phyloP scores from a whole-genome alignment of 2,329 filamentous ascomycete genomes.

The Elsinoe batatas region DNA sequence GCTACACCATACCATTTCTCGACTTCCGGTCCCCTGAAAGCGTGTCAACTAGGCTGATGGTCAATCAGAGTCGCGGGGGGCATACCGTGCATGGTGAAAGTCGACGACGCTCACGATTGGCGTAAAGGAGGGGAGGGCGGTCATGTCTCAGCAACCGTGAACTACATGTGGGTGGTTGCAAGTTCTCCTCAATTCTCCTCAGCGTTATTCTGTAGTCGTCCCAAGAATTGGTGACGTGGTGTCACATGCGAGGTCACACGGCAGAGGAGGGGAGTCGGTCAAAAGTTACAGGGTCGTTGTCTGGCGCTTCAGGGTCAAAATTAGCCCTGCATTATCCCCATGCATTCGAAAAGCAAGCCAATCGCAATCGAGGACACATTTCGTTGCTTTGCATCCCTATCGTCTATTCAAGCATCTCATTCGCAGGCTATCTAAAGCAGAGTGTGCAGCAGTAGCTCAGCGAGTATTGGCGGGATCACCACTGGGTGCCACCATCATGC shows the following conservation, averaged over 20 bases:
- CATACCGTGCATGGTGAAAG: constrained; percentile 43
- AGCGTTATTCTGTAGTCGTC: not conserved
- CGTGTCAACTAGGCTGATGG: constrained; percentile 12
- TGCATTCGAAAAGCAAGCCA: not conserved
- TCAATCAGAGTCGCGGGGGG: not conserved
- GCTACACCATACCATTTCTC: constrained; percentile 78
- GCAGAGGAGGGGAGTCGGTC: not conserved
- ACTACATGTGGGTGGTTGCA: not conserved
- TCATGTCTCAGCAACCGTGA: constrained; percentile 7
- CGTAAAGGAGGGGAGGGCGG: constrained; percentile 25
- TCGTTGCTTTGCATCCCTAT: constrained; percentile 3
- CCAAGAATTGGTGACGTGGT: not conserved
- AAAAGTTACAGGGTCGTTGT: not conserved
- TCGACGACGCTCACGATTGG: constrained; percentile 44
- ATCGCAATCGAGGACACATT: not conserved
- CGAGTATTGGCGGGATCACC: not conserved
- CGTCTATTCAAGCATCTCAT: constrained; percentile 11
- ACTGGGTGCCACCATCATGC: not conserved
- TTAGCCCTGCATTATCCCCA: too few species aligned
- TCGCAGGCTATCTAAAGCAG: constrained; percentile 10
- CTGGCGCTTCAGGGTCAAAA: not conserved
- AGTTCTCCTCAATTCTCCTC: not conserved
- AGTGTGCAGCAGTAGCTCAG: constrained; percentile 5
- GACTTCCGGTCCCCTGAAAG: constrained; percentile 69
- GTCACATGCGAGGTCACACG: not conserved